Percentiles rank a stretch among this genome's conserved stretches.
phyloP scores from a whole-genome alignment of 1,139 yeast genomes.

The Debaryomycetaceae sp. region DNA sequence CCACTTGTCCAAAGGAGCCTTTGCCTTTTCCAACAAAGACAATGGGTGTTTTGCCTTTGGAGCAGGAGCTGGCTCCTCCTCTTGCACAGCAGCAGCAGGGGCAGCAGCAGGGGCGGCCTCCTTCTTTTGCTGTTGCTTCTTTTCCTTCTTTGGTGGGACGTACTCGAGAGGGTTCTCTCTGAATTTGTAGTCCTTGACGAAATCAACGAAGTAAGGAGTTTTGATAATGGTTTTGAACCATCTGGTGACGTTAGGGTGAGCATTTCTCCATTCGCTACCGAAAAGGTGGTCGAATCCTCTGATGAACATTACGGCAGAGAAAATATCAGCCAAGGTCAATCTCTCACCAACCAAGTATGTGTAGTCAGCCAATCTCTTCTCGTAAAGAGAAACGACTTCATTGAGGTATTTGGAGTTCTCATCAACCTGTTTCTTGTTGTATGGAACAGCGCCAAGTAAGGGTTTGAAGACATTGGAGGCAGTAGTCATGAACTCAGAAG shows the following conservation, averaged over 20 bases:
- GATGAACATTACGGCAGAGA: constrained; percentile 54
- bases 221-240: constrained; percentile 78
- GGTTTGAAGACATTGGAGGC: constrained; percentile 33
- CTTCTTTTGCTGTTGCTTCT: constrained; percentile 38
- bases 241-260: constrained; percentile 74
- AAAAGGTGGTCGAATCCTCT: constrained; percentile 68
- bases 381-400: constrained; percentile 44
- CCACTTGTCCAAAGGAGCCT: constrained; percentile 84
- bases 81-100: constrained; percentile 41
- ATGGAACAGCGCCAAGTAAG: constrained; percentile 40
- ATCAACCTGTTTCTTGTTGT: constrained; percentile 80
- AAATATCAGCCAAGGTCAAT: constrained; percentile 79
- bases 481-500: constrained; percentile 59
- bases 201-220: constrained; percentile 49
- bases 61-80: constrained; percentile 37
- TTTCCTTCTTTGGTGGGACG: constrained; percentile 80
- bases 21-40: constrained; percentile 74
- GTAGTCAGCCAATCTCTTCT: constrained; percentile 65
- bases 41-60: constrained; percentile 91
- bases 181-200: constrained; percentile 48
- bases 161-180: constrained; percentile 64
- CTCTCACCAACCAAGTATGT: constrained; percentile 93
- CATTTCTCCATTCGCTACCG: constrained; percentile 74
- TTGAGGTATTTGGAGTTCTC: constrained; percentile 43
- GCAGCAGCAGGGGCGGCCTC: constrained; percentile 28